Evolutionary conservation across 495 filamentous ascomycete species (phyloP).

Genomic region (Aeminium ludgeri): DNA sequence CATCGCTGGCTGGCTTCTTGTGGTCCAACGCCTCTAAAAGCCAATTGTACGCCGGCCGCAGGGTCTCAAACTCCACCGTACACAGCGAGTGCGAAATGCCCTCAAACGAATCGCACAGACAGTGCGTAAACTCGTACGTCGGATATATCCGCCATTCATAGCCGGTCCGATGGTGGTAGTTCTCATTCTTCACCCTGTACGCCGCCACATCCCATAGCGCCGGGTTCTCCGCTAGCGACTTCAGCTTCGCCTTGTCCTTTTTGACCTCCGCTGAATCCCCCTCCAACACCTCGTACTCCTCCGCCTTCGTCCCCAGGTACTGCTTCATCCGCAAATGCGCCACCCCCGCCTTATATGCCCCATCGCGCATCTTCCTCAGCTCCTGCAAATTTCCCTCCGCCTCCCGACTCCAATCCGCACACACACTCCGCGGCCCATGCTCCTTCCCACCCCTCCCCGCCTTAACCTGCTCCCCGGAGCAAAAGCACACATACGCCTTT

Average conservation of each 20-base stretch:
- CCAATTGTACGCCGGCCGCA: conserved; percentile 75
- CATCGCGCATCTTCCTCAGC: conserved; percentile 82
- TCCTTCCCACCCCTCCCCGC: conserved; percentile 58
- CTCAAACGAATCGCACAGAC: conserved; percentile 78
- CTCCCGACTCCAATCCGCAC: conserved; percentile 56
- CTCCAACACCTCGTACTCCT: conserved; percentile 16
- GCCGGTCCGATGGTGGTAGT: conserved; percentile 55
- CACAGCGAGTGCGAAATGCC: conserved; percentile 77
- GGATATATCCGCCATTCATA: conserved; percentile 72
- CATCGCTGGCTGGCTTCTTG: conserved; percentile 29
- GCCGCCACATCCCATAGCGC: conserved; percentile 62
- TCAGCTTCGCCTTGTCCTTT: conserved; percentile 10
- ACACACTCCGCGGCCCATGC: conserved; percentile 43
- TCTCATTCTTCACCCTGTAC: conserved; percentile 52
- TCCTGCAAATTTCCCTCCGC: conserved; percentile 62
- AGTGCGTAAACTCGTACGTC: conserved; percentile 83
- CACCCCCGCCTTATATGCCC: conserved; percentile 72
- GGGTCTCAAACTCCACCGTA: conserved; percentile 68
- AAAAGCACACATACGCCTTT: conserved; percentile 68
- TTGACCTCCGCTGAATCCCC: conserved; percentile 9
- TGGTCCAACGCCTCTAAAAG: conserved; percentile 58
- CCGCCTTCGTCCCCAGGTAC: conserved; percentile 31
- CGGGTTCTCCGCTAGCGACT: conserved; percentile 27
- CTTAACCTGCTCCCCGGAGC: conserved; percentile 57
- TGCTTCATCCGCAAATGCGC: conserved; percentile 91